Base-by-base conservation (phyloP, 768 basidiomycete genomes). In the Imleria badia region DNA sequence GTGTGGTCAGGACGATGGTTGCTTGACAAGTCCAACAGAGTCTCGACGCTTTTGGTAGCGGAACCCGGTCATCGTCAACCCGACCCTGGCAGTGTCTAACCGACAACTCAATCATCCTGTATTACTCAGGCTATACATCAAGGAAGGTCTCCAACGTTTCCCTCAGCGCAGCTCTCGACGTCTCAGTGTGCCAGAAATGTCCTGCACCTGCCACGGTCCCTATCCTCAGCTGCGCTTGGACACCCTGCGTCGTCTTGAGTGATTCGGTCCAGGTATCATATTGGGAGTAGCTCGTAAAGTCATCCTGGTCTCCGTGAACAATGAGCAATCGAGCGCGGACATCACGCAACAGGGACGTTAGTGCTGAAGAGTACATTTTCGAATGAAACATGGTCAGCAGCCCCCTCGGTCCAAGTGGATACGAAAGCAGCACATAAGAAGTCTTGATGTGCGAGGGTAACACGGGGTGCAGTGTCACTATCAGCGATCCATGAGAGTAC, bases 401-500 rank as follows among this genome's bases (percentile, higher is more conserved):
- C 12, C 76, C 75, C 48, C 87, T 77, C 9, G 85, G 83, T 14
- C 84, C 81, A 6, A 92, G 72, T 0, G 91, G 91, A 64, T 93
- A 92, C 4, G 90, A 91, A 20, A 93, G 69, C 38, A 93, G 66
- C 42, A 91, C 73, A 66, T 91, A 87, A 13, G 79, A 80, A 0
- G 82, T 85, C 62, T 73, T 76, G 42, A 86, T 65, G n/a, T 73
- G 71, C 17, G 75, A 62, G 0, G 76, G 72, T 3, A 85, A 70
- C 3, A 81, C 63, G 0, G 87, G 84, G 52, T 83, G 82, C 55
- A 88, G 71, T 9, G 88, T 87, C 12, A 81, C 80, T 35, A 89
- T 84, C 31, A 94, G 75, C 3, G 87, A 83, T 1, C 91, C 91
- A 76, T 91, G 76, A 11, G 91, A 93, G 70, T 94, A 94, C 6